Percentiles rank a stretch among this genome's conserved stretches.
These are phyloP conservation scores for Ciborinia camelliae DNA, from an alignment of 2,329 filamentous ascomycete genomes.

Conservation along the genomic window DNA sequence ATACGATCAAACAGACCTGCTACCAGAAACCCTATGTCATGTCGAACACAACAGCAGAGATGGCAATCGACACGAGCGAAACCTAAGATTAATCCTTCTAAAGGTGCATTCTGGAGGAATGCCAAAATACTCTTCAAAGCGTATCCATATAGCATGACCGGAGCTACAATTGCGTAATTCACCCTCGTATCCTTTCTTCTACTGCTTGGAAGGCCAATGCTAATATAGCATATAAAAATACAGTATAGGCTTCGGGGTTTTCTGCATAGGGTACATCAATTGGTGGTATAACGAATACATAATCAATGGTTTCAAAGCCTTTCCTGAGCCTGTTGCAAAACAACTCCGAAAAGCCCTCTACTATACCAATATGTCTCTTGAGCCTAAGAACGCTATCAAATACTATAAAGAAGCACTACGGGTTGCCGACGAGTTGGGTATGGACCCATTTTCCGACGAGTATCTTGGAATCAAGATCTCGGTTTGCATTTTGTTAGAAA, in stretches of 20 bases:
- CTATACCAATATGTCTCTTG: constrained; percentile 73
- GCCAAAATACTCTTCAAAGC: constrained; percentile 31
- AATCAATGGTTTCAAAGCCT: constrained; percentile 48
- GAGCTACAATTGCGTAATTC: constrained; percentile 31
- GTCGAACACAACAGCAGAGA: constrained; percentile 29
- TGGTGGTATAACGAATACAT: constrained; percentile 37
- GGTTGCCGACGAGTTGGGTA: constrained; percentile 65
- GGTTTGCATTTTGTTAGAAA: constrained; percentile 75
- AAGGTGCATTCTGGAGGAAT: constrained; percentile 14
- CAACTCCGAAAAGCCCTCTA: constrained; percentile 81
- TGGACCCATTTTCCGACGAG: constrained; percentile 90
- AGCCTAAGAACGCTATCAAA: constrained; percentile 73
- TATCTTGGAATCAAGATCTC: constrained; percentile 86
- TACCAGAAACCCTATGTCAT: not conserved
- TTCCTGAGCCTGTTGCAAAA: constrained; percentile 68
- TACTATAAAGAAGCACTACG: constrained; percentile 79
- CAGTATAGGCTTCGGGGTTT: constrained; percentile 33
- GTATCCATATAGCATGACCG: constrained; percentile 34
- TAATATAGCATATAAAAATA: constrained; percentile 4
- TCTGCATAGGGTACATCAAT: constrained; percentile 32
- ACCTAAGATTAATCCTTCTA: not conserved
- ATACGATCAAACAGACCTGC: constrained; percentile 15
- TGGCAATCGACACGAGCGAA: constrained; percentile 27
- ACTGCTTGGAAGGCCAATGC: not conserved
- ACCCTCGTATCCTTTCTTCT: not conserved